Base-by-base conservation (phyloP, 2,329 filamentous ascomycete genomes). In the Diatrype stigma region DNA sequence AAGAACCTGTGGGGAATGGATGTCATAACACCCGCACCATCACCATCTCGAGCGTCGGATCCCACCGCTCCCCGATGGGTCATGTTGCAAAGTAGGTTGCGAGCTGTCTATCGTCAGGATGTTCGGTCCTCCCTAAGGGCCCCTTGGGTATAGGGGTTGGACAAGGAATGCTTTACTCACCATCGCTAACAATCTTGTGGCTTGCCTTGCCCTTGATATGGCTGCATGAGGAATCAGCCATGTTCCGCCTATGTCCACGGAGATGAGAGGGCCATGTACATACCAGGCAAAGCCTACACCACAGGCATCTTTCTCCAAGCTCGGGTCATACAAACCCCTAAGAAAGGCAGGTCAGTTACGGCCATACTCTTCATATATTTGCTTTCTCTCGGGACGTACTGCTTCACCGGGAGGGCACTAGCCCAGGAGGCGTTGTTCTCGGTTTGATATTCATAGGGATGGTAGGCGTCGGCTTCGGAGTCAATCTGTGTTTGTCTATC, bases 171-270 rank as follows among this genome's bases (percentile, higher is more conserved):
- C n/a, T 22, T 22, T 56, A 74, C 85, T 76, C 73, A 94, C 90
- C 93, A 96, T 97, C 93, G 74, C 89, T 96, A 58, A 97, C 88
- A 67, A 97, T 97, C 71, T 97, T 99, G 81, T 97, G 94, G 78
- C 92, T 97, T 57, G 92, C 73, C 73, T 89, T 88, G 78, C 94
- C 94, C 80, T 97, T 97, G 74, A 97, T 97, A 73, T 97, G 89
- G 77, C 90, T 95, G 62, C 53, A 52, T 17, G 3, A 11, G 40
- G 49, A 17, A 49, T 53, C 54, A 54, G 52, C 60, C 42, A 56
- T 45, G 55, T 16, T n/a, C 22, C 12, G 45, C 35, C 32, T 28
- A 6, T 11, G 42, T 50, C n/a, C 21, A 22, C 30, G 11, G 45
- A 45, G 46, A 22, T 45, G 17, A 32, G 34, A 14, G 7, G 12